Percentiles rank a stretch among this genome's conserved stretches.
These are phyloP conservation scores for Coniochaeta sp. DNA, from an alignment of 2,329 filamentous ascomycete species.

Conservation along the genomic window DNA sequence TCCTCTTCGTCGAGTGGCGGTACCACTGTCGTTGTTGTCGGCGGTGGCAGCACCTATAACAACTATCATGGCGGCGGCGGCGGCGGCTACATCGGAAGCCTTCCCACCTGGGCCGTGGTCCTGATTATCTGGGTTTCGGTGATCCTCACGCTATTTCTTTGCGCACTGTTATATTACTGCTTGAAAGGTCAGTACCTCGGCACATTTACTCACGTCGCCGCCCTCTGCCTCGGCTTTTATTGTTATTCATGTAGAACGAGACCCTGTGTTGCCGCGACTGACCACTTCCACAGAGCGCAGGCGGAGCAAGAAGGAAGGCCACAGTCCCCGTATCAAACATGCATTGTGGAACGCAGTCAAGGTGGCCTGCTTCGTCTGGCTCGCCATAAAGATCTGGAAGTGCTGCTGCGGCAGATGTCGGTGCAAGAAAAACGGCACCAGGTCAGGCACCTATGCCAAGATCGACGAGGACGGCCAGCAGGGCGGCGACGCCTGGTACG, in stretches of 20 bases:
- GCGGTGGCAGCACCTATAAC: not conserved
- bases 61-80: not conserved
- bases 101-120: not conserved
- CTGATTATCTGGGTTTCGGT: not conserved
- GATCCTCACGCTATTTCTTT: not conserved
- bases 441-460: constrained; percentile 5
- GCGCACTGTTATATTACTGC: not conserved
- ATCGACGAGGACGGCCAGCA: constrained; percentile 4
- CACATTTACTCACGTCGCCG: not conserved
- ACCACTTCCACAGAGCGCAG: not conserved
- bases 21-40: not conserved
- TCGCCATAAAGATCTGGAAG: constrained; percentile 4
- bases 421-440: not conserved
- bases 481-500: not conserved
- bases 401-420: not conserved
- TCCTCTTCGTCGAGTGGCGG: not conserved
- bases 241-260: not conserved
- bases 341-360: constrained; percentile 6
- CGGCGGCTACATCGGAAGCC: not conserved
- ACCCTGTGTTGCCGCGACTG: not conserved
- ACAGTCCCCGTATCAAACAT: not conserved
- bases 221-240: not conserved
- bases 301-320: not conserved
- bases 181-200: not conserved
- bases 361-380: constrained; percentile 3